phyloP scores from a whole-genome alignment of 371 early-diverging fungal genomes.

The Circinella umbellata region DNA sequence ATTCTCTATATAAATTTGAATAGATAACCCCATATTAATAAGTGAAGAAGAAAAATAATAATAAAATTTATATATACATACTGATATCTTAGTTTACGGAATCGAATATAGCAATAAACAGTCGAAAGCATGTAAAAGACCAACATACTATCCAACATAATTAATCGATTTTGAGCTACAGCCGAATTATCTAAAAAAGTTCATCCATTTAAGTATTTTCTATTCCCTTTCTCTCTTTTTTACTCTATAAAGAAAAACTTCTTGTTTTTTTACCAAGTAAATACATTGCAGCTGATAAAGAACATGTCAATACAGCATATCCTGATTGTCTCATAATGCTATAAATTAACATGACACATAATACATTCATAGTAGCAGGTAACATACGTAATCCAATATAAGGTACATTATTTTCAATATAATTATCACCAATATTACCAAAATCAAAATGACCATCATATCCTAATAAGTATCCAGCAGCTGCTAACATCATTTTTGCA shows the following conservation, averaged over 20 bases:
- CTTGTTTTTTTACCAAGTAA: slow-evolving; percentile 68
- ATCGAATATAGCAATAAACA: slow-evolving; percentile 85
- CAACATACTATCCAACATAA: slow-evolving; percentile 93
- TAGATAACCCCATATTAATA: no score
- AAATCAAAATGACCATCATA: slow-evolving; percentile 95
- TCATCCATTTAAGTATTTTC: not conserved
- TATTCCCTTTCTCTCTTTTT: not conserved
- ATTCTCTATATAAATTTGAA: slow-evolving; percentile 37
- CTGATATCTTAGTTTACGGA: slow-evolving; percentile 80
- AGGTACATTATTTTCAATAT: slow-evolving; percentile 88
- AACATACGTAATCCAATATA: slow-evolving; percentile 83
- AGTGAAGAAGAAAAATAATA: no score
- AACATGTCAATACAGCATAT: slow-evolving; percentile 77
- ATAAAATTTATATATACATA: slow-evolving; percentile 26
- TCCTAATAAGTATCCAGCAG: slow-evolving; percentile 82
- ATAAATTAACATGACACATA: slow-evolving; percentile 81
- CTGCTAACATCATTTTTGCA: slow-evolving; percentile 96
- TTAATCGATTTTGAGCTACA: slow-evolving; percentile 91
- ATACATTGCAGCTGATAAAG: slow-evolving; percentile 78
- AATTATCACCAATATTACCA: slow-evolving; percentile 92
- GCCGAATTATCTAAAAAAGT: slow-evolving; percentile 78
- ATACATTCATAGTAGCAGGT: slow-evolving; percentile 83
- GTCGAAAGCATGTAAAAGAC: slow-evolving; percentile 85
- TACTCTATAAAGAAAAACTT: no score
- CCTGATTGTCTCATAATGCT: slow-evolving; percentile 88